Evolutionary conservation across 768 basidiomycete genomes (phyloP).

Genomic region (Russula emetica): DNA sequence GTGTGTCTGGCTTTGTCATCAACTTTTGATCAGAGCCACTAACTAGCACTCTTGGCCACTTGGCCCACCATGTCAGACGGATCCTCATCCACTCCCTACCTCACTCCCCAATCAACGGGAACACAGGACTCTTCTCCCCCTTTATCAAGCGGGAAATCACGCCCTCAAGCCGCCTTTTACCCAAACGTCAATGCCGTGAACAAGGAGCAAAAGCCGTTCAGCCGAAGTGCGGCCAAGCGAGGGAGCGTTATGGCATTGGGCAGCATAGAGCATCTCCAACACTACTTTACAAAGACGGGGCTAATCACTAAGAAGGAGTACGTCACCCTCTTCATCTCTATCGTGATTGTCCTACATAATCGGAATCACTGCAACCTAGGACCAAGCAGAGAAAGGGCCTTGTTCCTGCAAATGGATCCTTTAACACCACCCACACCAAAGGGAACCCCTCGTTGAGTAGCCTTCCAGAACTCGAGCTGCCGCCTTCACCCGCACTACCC

Average conservation of each 20-base stretch:
- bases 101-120: conserved; percentile 62
- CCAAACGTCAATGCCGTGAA: conserved; percentile 65
- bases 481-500: conserved; percentile 63
- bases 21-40: neutral
- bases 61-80: conserved; percentile 29
- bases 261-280: conserved; percentile 85
- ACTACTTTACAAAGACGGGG: conserved; percentile 90
- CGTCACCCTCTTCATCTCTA: conserved; percentile 33
- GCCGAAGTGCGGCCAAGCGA: conserved; percentile 84
- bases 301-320: conserved; percentile 69
- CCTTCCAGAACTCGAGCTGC: conserved; percentile 55
- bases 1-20: neutral
- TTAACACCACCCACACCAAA: conserved; percentile 29
- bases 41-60: neutral
- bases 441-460: conserved; percentile 43
- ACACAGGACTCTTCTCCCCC: conserved; percentile 36
- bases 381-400: conserved; percentile 53
- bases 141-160: conserved; percentile 45
- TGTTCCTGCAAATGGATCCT: conserved; percentile 72
- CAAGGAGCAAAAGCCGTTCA: conserved; percentile 81
- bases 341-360: conserved; percentile 8
- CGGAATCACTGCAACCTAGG: conserved; percentile 31
- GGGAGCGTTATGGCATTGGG: conserved; percentile 92
- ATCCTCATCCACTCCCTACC: conserved; percentile 47
- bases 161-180: conserved; percentile 74